A percentile compares a stretch with the other conserved stretches of the same genome.
These are phyloP conservation scores for Saitozyma podzolica DNA, from an alignment of 768 basidiomycete genomes.

Conservation along the genomic window DNA sequence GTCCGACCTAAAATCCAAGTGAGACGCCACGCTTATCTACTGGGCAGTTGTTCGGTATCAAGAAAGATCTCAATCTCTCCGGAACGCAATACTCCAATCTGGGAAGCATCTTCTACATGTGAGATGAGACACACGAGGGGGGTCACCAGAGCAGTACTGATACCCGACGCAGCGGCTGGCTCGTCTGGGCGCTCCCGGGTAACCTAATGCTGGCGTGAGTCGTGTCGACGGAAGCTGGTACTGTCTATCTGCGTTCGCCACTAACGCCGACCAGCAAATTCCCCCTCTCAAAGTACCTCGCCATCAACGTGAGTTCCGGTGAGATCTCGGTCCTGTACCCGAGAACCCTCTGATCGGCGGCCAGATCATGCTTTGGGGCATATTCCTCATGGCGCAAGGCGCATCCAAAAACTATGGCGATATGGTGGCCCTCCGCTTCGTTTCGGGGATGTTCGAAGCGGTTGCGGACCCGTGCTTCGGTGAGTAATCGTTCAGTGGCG, in stretches of 20 bases:
- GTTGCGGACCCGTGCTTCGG: slow-evolving; percentile 51
- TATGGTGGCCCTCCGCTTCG: slow-evolving; percentile 53
- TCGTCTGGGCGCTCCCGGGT: slow-evolving; percentile 56
- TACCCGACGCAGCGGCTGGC: slow-evolving; percentile 45
- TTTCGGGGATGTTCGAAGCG: slow-evolving; percentile 54
- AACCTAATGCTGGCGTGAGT: slow-evolving; percentile 45
- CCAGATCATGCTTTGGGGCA: slow-evolving; percentile 51
- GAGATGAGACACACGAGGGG: no score
- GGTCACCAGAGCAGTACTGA: no score
- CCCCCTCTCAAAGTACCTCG: slow-evolving; percentile 40
- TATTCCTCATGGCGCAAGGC: slow-evolving; percentile 56
- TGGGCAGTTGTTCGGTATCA: slow-evolving; percentile 46
- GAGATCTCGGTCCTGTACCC: no score
- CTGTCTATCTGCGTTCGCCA: no score
- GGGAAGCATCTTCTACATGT: slow-evolving; percentile 36
- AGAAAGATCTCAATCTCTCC: slow-evolving; percentile 51
- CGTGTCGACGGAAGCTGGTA: no score
- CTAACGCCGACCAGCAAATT: slow-evolving; percentile 37
- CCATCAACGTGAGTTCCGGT: slow-evolving; percentile 25
- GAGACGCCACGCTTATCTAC: slow-evolving; percentile 25
- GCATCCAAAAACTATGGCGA: slow-evolving; percentile 51
- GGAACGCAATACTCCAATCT: slow-evolving; percentile 53
- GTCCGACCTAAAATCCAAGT: no score
- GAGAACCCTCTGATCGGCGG: no score
- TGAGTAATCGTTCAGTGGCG: slow-evolving; percentile 44